Evolutionary conservation across 495 filamentous ascomycete species (phyloP).

Genomic region (Penicillium verhagenii): DNA sequence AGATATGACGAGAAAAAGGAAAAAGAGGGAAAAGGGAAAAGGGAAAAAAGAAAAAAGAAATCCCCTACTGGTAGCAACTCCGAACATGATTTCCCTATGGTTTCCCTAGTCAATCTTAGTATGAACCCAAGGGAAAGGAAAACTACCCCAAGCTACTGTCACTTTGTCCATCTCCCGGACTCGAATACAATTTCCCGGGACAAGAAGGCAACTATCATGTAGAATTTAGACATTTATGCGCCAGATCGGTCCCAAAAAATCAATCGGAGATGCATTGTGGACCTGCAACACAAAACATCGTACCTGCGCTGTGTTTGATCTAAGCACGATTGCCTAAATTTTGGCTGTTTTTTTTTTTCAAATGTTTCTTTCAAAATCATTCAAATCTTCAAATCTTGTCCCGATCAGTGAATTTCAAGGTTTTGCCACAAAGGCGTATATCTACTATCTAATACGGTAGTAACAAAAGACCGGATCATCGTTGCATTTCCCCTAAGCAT

Average conservation of each 20-base stretch:
- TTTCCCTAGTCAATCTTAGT: neutral
- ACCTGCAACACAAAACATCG: conserved; percentile 9
- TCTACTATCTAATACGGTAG: too few relatives aligned
- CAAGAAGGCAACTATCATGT: neutral
- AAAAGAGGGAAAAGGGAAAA: neutral
- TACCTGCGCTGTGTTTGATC: conserved; percentile 18
- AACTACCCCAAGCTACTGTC: conserved; percentile 23
- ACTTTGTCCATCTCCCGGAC: conserved; percentile 26
- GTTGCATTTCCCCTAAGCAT: neutral
- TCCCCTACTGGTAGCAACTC: too few relatives aligned
- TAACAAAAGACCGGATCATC: conserved; percentile 3
- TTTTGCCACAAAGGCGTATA: neutral
- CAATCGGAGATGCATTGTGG: too few relatives aligned
- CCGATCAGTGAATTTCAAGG: neutral
- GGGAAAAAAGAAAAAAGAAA: neutral
- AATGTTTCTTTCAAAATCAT: neutral
- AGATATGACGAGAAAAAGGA: too few relatives aligned
- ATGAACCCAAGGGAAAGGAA: conserved; percentile 21
- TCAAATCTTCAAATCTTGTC: too few relatives aligned
- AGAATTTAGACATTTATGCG: neutral
- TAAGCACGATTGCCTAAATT: neutral
- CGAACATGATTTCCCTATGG: neutral
- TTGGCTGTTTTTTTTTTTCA: neutral
- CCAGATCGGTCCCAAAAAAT: neutral
- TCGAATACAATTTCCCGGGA: neutral